A percentile compares a stretch with the other conserved stretches of the same genome.
phyloP scores from a whole-genome alignment of 768 basidiomycete genomes.

The Pisolithus sp. region DNA sequence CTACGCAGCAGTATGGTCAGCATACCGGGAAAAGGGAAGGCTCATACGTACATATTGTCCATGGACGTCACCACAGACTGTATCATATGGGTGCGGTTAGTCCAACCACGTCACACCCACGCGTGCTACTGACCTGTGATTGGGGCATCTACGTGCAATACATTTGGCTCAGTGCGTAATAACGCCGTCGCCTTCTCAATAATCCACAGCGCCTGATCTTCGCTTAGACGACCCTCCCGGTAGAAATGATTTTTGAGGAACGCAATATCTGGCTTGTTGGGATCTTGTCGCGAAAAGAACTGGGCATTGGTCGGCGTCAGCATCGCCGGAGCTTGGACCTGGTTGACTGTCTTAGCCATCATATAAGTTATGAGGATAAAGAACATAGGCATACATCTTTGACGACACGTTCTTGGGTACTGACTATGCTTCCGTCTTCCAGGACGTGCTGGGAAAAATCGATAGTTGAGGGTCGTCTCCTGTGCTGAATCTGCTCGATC shows the following conservation, averaged over 20 bases:
- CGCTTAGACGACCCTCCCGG: conserved; percentile 87
- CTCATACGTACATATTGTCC: conserved; percentile 85
- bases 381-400: conserved; percentile 68
- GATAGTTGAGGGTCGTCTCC: conserved; percentile 50
- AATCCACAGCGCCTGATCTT: conserved; percentile 94
- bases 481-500: conserved; percentile 35
- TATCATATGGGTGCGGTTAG: conserved; percentile 1
- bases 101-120: conserved; percentile 3
- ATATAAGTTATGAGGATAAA: not conserved
- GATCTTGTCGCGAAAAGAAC: conserved; percentile 83
- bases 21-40: conserved; percentile 4
- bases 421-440: conserved; percentile 87
- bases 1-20: conserved; percentile 31
- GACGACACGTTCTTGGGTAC: conserved; percentile 91
- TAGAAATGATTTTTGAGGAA: conserved; percentile 99
- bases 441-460: conserved; percentile 91
- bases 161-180: conserved; percentile 78
- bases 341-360: not conserved
- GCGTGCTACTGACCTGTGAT: conserved; percentile 67
- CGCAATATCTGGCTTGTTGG: conserved; percentile 87
- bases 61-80: conserved; percentile 97
- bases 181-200: conserved; percentile 82
- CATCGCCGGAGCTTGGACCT: conserved; percentile 99
- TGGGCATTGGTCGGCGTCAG: conserved; percentile 85
- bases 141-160: conserved; percentile 92